These are phyloP conservation scores for Phytophthora sansomeana DNA, from an alignment of 352 stramenopile species.

Conservation along the genomic window DNA sequence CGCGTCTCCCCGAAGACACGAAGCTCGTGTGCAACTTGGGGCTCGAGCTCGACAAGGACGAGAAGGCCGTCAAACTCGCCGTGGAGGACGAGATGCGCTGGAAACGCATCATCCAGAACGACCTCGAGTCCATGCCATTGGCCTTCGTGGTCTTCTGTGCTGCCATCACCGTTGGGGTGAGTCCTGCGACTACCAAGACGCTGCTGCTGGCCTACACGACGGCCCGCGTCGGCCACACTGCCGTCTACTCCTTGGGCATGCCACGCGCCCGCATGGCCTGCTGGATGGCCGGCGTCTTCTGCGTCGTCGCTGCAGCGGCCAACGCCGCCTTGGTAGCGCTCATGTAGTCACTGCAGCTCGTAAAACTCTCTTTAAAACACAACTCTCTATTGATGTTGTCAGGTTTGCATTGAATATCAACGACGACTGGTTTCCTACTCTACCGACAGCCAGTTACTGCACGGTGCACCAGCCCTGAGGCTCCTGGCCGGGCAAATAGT, in stretches of 20 bases:
- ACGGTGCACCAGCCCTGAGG: slow-evolving; percentile 32
- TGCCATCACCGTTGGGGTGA: slow-evolving; percentile 47
- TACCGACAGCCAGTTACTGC: slow-evolving; percentile 27
- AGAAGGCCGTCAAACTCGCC: slow-evolving; percentile 38
- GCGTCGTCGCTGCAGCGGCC: slow-evolving; percentile 26
- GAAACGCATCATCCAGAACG: slow-evolving; percentile 66
- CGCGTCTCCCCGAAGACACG: slow-evolving; percentile 53
- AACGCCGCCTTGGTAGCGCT: slow-evolving; percentile 7
- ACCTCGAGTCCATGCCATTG: slow-evolving; percentile 66
- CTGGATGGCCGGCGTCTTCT: slow-evolving; percentile 41
- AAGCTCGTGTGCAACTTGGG: slow-evolving; percentile 40
- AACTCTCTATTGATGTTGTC: too few relatives aligned
- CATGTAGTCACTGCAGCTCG: too few relatives aligned
- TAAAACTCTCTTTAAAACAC: too few relatives aligned
- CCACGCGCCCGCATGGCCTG: slow-evolving; percentile 35
- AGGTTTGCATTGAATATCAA: background rate
- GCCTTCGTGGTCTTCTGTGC: slow-evolving; percentile 55
- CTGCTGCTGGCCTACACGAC: slow-evolving; percentile 54
- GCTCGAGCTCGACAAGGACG: slow-evolving; percentile 31
- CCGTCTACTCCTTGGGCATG: slow-evolving; percentile 49
- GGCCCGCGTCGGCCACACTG: slow-evolving; percentile 48
- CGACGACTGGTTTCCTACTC: slow-evolving; percentile 23
- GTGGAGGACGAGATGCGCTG: slow-evolving; percentile 54
- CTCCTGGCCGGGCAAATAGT: slow-evolving; percentile 39
- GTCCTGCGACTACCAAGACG: slow-evolving; percentile 35